Conservation (phyloP, 495 filamentous ascomycete genomes). For the Aspergillus mulundensis region DNA sequence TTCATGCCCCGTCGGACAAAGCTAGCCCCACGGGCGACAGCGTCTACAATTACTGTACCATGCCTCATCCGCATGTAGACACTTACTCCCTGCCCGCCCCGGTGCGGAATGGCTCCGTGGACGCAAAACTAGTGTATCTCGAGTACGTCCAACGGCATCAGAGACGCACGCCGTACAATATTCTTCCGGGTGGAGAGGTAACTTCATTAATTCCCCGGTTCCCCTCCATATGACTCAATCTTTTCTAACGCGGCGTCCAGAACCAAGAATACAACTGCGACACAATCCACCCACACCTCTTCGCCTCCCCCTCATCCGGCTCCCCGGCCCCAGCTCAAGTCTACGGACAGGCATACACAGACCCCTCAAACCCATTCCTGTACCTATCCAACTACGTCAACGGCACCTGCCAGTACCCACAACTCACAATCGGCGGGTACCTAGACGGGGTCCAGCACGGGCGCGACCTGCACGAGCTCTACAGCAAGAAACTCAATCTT, state of each 20-base stretch:
- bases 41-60: conserved; percentile 41
- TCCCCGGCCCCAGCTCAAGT: conserved; percentile 28
- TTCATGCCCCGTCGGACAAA: conserved; percentile 28
- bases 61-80: conserved; percentile 41
- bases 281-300: conserved; percentile 36
- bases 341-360: conserved; percentile 40
- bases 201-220: neutral
- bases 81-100: conserved; percentile 31
- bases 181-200: conserved; percentile 40
- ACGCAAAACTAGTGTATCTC: conserved; percentile 34
- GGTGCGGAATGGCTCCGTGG: conserved; percentile 25
- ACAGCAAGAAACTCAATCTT: conserved; percentile 32
- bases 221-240: neutral
- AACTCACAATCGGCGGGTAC: conserved; percentile 41
- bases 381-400: conserved; percentile 24
- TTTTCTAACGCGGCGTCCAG: conserved; percentile 15
- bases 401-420: conserved; percentile 42
- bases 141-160: conserved; percentile 45
- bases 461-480: conserved; percentile 35
- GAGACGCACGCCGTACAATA: conserved; percentile 40
- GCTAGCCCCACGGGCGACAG: conserved; percentile 26
- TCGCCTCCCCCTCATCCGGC: conserved; percentile 22
- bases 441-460: conserved; percentile 43
- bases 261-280: conserved; percentile 42
- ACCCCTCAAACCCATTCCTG: conserved; percentile 36